Conservation (phyloP, 2,329 filamentous ascomycete genomes). For the Botryosphaeria dothidea region DNA sequence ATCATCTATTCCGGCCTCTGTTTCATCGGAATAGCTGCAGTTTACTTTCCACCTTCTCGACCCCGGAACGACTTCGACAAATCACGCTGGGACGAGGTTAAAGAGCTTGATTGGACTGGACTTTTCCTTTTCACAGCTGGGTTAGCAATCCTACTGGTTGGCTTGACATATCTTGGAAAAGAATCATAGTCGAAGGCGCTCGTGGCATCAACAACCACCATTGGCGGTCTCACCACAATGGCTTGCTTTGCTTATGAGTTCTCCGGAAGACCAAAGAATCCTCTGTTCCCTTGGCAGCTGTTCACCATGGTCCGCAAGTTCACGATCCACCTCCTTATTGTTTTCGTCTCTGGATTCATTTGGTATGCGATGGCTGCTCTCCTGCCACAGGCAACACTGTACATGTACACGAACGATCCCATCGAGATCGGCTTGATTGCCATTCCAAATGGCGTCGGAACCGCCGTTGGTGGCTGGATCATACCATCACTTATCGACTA, state of each 20-base stretch:
- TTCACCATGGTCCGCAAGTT: constrained; percentile 30
- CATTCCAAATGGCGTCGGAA: constrained; percentile 22
- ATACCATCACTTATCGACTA: constrained; percentile 24
- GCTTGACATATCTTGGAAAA: constrained; percentile 48
- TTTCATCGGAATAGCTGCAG: constrained; percentile 43
- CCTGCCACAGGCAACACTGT: constrained; percentile 26
- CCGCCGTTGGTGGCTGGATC: constrained; percentile 23
- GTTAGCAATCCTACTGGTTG: constrained; percentile 48
- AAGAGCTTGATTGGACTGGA: constrained; percentile 48
- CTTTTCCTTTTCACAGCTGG: constrained; percentile 49
- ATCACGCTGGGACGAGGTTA: constrained; percentile 31
- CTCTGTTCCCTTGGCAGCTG: constrained; percentile 31
- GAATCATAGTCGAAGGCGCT: constrained; percentile 30
- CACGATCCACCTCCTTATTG: constrained; percentile 30
- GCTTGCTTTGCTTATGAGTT: constrained; percentile 25
- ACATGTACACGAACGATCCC: constrained; percentile 25
- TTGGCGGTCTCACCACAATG: constrained; percentile 25
- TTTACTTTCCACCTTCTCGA: constrained; percentile 52
- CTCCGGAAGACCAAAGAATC: constrained; percentile 23
- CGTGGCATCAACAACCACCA: constrained; percentile 29
- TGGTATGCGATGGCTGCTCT: constrained; percentile 28
- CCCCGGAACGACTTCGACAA: constrained; percentile 31
- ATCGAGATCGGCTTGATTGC: constrained; percentile 26
- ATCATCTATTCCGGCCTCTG: constrained; percentile 46
- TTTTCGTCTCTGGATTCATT: constrained; percentile 31